phyloP scores from a whole-genome alignment of 192 early-diverging fungal genomes.

The Martensiomyces pterosporus region DNA sequence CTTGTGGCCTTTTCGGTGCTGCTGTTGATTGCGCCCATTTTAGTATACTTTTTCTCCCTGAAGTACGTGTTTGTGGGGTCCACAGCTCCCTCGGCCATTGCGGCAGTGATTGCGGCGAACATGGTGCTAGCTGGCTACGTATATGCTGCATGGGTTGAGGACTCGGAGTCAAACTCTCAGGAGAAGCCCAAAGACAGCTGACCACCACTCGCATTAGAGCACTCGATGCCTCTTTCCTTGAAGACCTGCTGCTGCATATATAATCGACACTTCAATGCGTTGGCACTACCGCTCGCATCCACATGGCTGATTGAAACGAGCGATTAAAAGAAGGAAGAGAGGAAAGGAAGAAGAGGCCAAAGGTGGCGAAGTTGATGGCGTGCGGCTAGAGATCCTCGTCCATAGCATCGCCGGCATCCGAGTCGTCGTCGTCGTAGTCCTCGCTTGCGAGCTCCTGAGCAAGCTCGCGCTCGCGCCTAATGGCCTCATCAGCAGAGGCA shows the following conservation, averaged over 20 bases:
- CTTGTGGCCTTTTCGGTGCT: conserved; percentile 39
- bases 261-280: background rate
- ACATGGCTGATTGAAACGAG: too few relatives aligned
- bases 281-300: too few relatives aligned
- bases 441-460: conserved; percentile 92
- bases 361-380: background rate
- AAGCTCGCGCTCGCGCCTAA: conserved; percentile 88
- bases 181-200: background rate
- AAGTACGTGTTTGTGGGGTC: conserved; percentile 38
- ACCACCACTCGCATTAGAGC: conserved; percentile 1
- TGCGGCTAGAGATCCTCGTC: conserved; percentile 33
- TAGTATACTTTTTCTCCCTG: conserved; percentile 39
- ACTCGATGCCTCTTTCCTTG: too few relatives aligned
- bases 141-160: conserved; percentile 27
- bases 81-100: conserved; percentile 39
- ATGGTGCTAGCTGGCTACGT: conserved; percentile 37
- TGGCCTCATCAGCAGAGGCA: conserved; percentile 70
- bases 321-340: too few relatives aligned
- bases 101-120: conserved; percentile 41
- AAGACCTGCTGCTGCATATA: too few relatives aligned
- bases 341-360: background rate
- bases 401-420: conserved; percentile 55
- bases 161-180: background rate
- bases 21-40: conserved; percentile 35
- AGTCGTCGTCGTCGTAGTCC: conserved; percentile 68